Evolutionary conservation across 2,329 filamentous ascomycete genomes (phyloP).

Genomic region (Sclerotinia minor): DNA sequence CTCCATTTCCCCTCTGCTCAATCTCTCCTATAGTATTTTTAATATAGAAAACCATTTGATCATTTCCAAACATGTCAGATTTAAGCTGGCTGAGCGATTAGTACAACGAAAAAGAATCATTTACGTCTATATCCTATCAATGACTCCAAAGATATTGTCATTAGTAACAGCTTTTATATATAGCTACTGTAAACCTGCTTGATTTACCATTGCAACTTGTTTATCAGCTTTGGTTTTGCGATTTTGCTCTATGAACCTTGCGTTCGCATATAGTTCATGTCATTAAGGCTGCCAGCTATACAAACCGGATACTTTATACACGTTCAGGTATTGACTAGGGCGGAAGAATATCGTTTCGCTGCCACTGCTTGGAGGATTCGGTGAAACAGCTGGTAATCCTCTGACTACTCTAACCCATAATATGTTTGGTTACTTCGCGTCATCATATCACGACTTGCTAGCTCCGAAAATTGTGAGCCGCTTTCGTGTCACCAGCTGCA

Average conservation of each 20-base stretch:
- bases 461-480: slow-evolving; percentile 39
- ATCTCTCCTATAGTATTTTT: too few relatives aligned
- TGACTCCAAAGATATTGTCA: slow-evolving; percentile 29
- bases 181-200: slow-evolving; percentile 24
- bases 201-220: slow-evolving; percentile 44
- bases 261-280: too few relatives aligned
- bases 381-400: slow-evolving; percentile 44
- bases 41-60: too few relatives aligned
- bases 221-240: slow-evolving; percentile 36
- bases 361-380: slow-evolving; percentile 40
- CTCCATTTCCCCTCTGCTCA: too few relatives aligned
- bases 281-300: too few relatives aligned
- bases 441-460: slow-evolving; percentile 28
- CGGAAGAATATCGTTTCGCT: slow-evolving; percentile 42
- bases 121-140: slow-evolving; percentile 25
- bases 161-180: slow-evolving; percentile 7
- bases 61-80: neutral
- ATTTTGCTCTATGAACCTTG: slow-evolving; percentile 21
- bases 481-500: slow-evolving; percentile 40
- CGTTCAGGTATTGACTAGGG: too few relatives aligned
- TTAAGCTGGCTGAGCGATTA: neutral
- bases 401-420: slow-evolving; percentile 42
- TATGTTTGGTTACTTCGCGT: slow-evolving; percentile 42
- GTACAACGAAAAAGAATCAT: neutral
- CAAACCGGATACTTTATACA: too few relatives aligned